Evolutionary conservation across 768 basidiomycete species (phyloP), one percentile per base, ranked within the genome.

Genomic region (Rossbeevera mucosa): DNA sequence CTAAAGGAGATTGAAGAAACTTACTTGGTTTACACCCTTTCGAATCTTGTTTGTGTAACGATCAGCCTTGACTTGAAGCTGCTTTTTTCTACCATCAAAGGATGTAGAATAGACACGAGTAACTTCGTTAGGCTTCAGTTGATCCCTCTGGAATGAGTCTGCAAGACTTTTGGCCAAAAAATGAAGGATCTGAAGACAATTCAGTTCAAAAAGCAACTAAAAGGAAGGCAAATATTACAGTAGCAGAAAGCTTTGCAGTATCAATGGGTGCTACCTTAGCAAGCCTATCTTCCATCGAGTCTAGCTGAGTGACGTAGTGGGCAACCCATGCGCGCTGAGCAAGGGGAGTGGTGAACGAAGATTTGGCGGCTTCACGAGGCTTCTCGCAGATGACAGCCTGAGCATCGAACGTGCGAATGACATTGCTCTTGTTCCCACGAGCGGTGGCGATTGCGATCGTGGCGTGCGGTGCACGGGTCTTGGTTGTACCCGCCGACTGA

Each of bases 1-100:
- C n/a, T 22, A 26, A 43, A 3, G 18, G 26, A 2, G 18, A 20
- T 36, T 20, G 3, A 4, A 43, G 30, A 16, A 21, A 60, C 69
- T 51, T 55, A 77, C 81, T 67, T 76, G 73, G n/a, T 66, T 58
- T 0, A 29, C 22, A 7, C 74, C 69, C 25, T 70, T 47, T 2
- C 59, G 68, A 6, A 75, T 53, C 38, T 56, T 65, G 24, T 59
- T 61, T 28, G 70, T 66, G 42, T 59, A 75, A 0, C 71, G 61
- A 24, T 64, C 61, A 7, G 67, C 50, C 16, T 51, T 44, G 5
- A 58, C 59, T 7, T 20, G 24, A 33, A 67, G 59, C 5, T 50
- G 44, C n/a, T 55, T 58, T 33, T 63, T 58, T 7, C 24, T 7
- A 1, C 13, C 33, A 18, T 62, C 53, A 13, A 43, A 53, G 0